Evolutionary conservation across 2,329 filamentous ascomycete genomes (phyloP).

Genomic region (Zarea fungicola): DNA sequence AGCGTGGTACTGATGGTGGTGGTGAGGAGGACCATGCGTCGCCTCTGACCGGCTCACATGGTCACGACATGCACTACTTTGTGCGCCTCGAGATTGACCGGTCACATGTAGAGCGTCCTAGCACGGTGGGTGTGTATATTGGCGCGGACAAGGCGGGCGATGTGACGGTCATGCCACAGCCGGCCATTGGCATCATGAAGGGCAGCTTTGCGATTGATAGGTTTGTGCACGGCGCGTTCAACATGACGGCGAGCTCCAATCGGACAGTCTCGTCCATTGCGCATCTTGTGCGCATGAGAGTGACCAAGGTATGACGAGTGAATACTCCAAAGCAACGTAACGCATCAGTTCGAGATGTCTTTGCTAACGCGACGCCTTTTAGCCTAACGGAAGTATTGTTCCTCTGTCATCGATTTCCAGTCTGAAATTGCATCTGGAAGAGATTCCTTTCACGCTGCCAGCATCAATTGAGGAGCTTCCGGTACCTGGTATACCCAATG

Average conservation of each 20-base stretch:
- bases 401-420: no score
- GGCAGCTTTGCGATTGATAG: constrained; percentile 35
- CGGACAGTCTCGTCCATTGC: background rate
- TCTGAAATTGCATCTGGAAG: no score
- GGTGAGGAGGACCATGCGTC: no score
- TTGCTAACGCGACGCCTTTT: no score
- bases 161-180: constrained; percentile 17
- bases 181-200: constrained; percentile 11
- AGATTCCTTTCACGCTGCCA: no score
- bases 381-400: no score
- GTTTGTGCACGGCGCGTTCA: constrained; percentile 56
- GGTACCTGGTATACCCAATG: no score
- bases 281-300: background rate
- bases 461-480: no score
- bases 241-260: background rate
- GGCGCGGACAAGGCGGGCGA: constrained; percentile 16
- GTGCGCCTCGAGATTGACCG: constrained; percentile 16
- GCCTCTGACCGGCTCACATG: background rate
- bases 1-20: no score
- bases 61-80: constrained; percentile 11
- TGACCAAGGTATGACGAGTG: constrained; percentile 6
- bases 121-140: constrained; percentile 17
- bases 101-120: constrained; percentile 17
- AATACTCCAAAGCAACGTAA: no score
- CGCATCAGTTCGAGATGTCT: no score